These are phyloP conservation scores for Terfezia claveryi DNA, from an alignment of 495 filamentous ascomycete species.

Conservation along the genomic window DNA sequence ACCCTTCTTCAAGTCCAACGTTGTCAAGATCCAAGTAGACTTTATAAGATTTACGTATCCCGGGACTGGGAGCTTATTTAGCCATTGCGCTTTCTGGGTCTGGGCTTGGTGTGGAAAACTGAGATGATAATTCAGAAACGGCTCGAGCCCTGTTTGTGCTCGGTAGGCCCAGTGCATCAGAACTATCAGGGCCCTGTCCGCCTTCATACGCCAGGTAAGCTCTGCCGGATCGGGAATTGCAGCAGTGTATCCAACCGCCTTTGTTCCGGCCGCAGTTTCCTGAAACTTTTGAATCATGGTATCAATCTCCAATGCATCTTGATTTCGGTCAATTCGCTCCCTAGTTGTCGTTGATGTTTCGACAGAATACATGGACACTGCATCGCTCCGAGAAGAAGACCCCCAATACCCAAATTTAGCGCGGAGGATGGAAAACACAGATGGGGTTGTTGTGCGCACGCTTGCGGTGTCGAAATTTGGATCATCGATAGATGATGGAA, in stretches of 20 bases:
- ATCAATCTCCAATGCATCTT: background rate
- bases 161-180: background rate
- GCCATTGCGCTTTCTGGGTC: background rate
- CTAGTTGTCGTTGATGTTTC: background rate
- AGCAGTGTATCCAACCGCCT: background rate
- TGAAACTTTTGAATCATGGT: background rate
- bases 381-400: background rate
- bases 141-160: background rate
- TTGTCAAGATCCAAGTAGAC: constrained; percentile 8
- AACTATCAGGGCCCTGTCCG: background rate
- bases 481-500: background rate
- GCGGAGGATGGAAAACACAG: background rate
- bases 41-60: constrained; percentile 15
- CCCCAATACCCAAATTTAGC: background rate
- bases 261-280: background rate
- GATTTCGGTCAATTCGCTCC: background rate
- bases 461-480: background rate
- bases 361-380: background rate
- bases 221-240: background rate
- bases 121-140: background rate
- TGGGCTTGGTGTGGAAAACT: background rate
- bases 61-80: background rate
- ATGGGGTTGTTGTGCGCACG: background rate
- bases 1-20: background rate
- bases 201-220: background rate